Evolutionary conservation across 2,329 filamentous ascomycete species (phyloP), one percentile per base, ranked within the genome.

Genomic region (Fusarium albidum): DNA sequence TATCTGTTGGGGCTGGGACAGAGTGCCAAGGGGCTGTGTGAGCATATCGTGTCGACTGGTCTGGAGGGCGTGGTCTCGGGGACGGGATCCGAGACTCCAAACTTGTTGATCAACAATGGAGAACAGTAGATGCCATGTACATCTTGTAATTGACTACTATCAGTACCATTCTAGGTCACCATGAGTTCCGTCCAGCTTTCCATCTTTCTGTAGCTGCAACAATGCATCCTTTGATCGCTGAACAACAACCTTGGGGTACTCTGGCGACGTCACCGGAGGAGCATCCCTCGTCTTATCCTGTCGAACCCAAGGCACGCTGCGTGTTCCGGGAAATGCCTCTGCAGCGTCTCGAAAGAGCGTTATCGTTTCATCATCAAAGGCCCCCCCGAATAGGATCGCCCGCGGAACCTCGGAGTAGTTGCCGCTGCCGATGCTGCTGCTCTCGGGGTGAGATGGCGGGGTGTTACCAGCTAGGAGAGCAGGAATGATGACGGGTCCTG

Each of bases 1-100:
- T 79, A 79, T 57, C 68, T 80, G 37, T 62, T 84, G 51, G 74
- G 74, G 26, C 7, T 62, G 6, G 59, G 59, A 2, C 21, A 63
- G 40, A 62, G 59, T 47, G 58, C 59, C 2, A 50, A 62, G 21
- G 59, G 59, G 8, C 55, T 63, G 4, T 62, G 59, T 13, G 59
- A 63, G 10, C 59, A 62, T 21, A 62, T 62, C 35, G 59, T 45
- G 17, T 62, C 59, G 2, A 45, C 53, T 34, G 55, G 55, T 13
- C 34, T 62, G 10, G 44, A 57, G 2, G 59, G 58, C 17, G 47
- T 57, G 12, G 41, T 62, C 13, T 45, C 59, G 0, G 42, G 28
- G 5, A 50, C 55, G 12, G 45, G 51, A 12, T 52, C 59, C 18
- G 49, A 33, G 6, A 62, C 59, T 44, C 40, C 59, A 2, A 62